Evolutionary conservation across 768 basidiomycete species (phyloP).

Genomic region (Mycena indigotica): DNA sequence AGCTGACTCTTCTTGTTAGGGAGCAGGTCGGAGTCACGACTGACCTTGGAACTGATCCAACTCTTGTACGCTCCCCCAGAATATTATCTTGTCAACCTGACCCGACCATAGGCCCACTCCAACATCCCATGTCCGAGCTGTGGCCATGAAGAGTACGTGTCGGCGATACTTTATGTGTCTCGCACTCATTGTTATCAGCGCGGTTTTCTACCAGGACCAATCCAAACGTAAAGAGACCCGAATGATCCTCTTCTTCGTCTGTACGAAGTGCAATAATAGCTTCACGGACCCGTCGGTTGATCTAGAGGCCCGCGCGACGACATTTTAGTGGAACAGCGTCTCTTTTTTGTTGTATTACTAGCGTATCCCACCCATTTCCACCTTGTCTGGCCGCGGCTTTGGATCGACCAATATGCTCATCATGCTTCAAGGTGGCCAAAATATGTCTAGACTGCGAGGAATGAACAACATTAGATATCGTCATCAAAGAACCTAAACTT

Average conservation of each 20-base stretch:
- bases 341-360: background rate
- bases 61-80: slow-evolving; percentile 45
- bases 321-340: background rate
- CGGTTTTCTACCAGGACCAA: slow-evolving; percentile 95
- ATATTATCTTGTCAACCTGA: background rate
- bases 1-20: slow-evolving; percentile 41
- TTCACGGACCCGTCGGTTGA: slow-evolving; percentile 69
- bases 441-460: too few species aligned
- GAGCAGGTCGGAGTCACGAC: slow-evolving; percentile 92
- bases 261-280: slow-evolving; percentile 76
- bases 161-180: background rate
- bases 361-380: background rate
- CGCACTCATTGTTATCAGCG: slow-evolving; percentile 46
- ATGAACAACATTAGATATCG: too few species aligned
- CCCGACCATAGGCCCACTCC: slow-evolving; percentile 65
- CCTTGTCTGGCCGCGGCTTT: too few species aligned
- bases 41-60: slow-evolving; percentile 87
- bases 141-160: slow-evolving; percentile 79
- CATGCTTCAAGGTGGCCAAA: too few species aligned
- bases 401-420: too few species aligned
- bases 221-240: slow-evolving; percentile 94
- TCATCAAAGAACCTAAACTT: too few species aligned
- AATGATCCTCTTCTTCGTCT: slow-evolving; percentile 93
- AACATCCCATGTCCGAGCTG: slow-evolving; percentile 84
- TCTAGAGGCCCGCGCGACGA: background rate